Base-by-base conservation (phyloP, 306 rosid species). In the Chamaecrista fasciculata region DNA sequence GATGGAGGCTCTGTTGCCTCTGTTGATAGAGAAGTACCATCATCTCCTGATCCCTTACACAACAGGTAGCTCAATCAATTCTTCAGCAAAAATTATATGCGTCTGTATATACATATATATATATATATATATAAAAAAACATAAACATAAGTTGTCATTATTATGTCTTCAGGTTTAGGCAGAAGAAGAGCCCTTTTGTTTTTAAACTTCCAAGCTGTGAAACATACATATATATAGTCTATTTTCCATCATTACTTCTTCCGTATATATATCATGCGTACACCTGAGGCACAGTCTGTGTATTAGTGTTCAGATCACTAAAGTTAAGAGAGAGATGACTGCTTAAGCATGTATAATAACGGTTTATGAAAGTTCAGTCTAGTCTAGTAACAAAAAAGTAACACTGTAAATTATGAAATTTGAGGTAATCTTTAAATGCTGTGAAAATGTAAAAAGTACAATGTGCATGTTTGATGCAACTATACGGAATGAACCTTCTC, bases 21-120 rank as follows among this genome's bases (percentile, higher is more conserved):
- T 18, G 46, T 46, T 44, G 64, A 85, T n/a, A 85, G 96, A 80
- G 37, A 67, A 78, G 94, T 89, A 28, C 96, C 96, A 7, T 89
- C 91, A 70, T 65, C 87, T 77, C 96, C 96, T 53, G 94, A 89
- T 52, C 96, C 91, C 14, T 78, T 91, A 63, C 97, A 91, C 82
- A 89, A 91, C 82, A 86, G 87, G 84, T 91, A 79, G 79, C n/a
- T n/a, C n/a, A n/a, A n/a, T n/a, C n/a, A n/a, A n/a, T 40, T 73
- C 69, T 52, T 40, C 72, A 42, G 57, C 42, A 15, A 12, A n/a
- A n/a, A n/a, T n/a, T n/a, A n/a, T n/a, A n/a, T n/a, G n/a, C n/a
- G 50, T 42, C 37, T n/a, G 58, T 28, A 65, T n/a, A 43, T 6
- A 23, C 4, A 53, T 2, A 77, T 8, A 18, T 37, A 37, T 37